A percentile compares a stretch with the other conserved stretches of the same genome.
Conservation (phyloP, 192 early-diverging fungal species). For the Helicostylum pulchrum region DNA sequence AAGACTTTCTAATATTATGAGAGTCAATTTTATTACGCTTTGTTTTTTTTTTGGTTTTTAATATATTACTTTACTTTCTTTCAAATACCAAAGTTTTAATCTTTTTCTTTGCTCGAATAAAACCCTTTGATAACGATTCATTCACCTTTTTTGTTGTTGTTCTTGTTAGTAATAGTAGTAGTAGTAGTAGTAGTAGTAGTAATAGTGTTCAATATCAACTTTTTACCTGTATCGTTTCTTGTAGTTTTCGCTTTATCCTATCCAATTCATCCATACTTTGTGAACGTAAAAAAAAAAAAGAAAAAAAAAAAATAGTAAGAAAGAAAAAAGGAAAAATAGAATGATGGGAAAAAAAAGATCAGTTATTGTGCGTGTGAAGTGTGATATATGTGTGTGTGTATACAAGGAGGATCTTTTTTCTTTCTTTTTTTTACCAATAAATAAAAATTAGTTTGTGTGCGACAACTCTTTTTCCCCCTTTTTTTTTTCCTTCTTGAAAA, state of each 20-base stretch:
- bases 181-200: neutral
- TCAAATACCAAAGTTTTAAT: conserved; percentile 16
- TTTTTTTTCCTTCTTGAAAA: neutral
- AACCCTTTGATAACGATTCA: conserved; percentile 12
- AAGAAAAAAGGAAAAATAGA: neutral
- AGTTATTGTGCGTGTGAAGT: neutral
- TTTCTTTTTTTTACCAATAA: conserved; percentile 5
- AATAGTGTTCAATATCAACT: neutral
- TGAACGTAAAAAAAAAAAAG: neutral
- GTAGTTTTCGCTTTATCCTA: conserved; percentile 39
- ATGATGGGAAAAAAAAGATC: neutral
- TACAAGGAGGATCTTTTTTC: neutral
- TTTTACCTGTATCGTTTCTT: conserved; percentile 35
- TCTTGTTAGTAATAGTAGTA: too few relatives aligned
- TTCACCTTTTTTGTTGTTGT: conserved; percentile 1
- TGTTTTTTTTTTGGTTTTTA: neutral
- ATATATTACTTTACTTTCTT: conserved; percentile 12
- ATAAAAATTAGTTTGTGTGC: neutral
- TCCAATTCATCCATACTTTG: conserved; percentile 38
- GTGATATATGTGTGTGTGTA: neutral
- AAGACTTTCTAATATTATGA: conserved; percentile 4
- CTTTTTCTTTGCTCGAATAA: conserved; percentile 16
- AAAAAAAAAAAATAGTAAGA: neutral
- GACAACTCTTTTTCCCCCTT: conserved; percentile 1
- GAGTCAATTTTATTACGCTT: too few relatives aligned